Percentiles rank a stretch among this genome's conserved stretches.
Evolutionary conservation across 2,329 filamentous ascomycete genomes (phyloP).

Genomic region (Fusarium sp.): DNA sequence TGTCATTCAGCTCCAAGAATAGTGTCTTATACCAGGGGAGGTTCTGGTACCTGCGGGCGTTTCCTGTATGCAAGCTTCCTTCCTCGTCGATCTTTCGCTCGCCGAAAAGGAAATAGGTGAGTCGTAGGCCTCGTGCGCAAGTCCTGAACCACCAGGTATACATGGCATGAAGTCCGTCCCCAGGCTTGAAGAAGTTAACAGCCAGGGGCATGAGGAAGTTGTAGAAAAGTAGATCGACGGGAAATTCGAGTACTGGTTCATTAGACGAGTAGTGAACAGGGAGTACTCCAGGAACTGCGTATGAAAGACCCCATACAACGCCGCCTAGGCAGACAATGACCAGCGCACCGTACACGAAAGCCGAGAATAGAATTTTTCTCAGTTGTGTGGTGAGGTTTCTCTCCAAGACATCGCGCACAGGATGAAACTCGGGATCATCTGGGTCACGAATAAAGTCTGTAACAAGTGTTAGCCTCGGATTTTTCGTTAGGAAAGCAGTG

Average conservation of each 20-base stretch:
- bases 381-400: constrained; percentile 93
- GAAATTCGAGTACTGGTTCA: constrained; percentile 93
- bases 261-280: constrained; percentile 96
- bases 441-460: constrained; percentile 96
- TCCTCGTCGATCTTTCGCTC: constrained; percentile 87
- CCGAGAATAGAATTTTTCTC: constrained; percentile 95
- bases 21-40: constrained; percentile 59
- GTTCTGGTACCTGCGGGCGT: constrained; percentile 51
- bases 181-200: constrained; percentile 87
- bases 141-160: constrained; percentile 97
- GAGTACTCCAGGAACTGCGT: constrained; percentile 78
- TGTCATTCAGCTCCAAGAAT: constrained; percentile 64
- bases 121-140: constrained; percentile 83
- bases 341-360: constrained; percentile 92
- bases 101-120: constrained; percentile 95
- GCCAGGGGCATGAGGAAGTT: constrained; percentile 95
- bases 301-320: constrained; percentile 91
- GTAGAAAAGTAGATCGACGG: constrained; percentile 94
- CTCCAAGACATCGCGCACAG: constrained; percentile 95
- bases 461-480: constrained; percentile 25
- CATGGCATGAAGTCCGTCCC: constrained; percentile 85
- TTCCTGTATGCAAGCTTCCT: constrained; percentile 70
- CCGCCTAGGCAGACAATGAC: constrained; percentile 95
- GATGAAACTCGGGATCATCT: constrained; percentile 98
- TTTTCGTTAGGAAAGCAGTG: neutral